phyloP scores from a whole-genome alignment of 345 rosid species.

The Geranium brycei region DNA sequence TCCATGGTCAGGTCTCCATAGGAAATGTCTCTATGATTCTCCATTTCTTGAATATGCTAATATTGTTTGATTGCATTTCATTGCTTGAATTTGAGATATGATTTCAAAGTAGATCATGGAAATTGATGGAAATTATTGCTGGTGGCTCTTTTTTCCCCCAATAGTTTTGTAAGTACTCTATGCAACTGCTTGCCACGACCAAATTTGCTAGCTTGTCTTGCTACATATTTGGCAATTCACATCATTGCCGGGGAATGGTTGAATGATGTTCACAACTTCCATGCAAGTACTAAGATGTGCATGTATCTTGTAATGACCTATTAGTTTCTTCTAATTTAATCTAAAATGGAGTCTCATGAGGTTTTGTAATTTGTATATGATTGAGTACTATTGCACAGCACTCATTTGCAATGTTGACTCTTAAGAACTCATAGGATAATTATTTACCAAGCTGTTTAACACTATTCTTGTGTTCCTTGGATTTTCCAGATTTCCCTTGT shows the following conservation, averaged over 20 bases:
- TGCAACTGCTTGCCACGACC: not conserved
- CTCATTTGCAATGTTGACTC: not conserved
- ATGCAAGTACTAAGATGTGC: no score
- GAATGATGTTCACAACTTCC: not conserved
- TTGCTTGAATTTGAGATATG: not conserved
- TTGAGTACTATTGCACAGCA: no score
- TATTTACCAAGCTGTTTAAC: not conserved
- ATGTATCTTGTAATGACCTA: not conserved
- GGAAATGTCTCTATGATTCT: not conserved
- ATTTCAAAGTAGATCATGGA: no score
- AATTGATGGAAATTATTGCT: no score
- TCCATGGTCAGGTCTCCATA: no score
- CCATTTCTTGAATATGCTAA: not conserved
- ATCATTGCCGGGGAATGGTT: not conserved
- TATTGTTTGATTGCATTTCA: not conserved
- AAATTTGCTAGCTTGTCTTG: no score
- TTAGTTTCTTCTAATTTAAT: not conserved
- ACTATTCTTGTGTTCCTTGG: slow-evolving; percentile 5
- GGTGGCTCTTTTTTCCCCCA: not conserved
- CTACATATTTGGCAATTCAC: not conserved
- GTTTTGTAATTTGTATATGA: no score
- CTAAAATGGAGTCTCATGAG: no score
- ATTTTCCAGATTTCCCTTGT: slow-evolving; percentile 59
- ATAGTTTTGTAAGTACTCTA: not conserved
- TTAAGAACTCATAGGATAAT: not conserved